phyloP scores from a whole-genome alignment of 176 grass and related monocot species.

The Avena eriantha region DNA sequence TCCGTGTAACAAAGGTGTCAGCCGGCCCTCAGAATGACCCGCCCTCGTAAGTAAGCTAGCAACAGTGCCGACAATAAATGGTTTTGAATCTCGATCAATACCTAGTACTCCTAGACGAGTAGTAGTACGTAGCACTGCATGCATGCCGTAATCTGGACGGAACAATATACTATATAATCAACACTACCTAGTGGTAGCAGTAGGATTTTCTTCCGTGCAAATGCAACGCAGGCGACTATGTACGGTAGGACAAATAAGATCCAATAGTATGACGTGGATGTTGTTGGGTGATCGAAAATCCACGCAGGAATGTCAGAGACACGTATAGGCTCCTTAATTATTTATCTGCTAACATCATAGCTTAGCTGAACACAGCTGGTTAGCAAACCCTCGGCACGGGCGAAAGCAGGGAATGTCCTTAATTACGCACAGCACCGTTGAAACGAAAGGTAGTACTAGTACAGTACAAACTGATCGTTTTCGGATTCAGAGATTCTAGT shows the following conservation, averaged over 20 bases:
- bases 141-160: too few species aligned
- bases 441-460: background rate
- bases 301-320: background rate
- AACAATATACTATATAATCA: too few species aligned
- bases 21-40: too few species aligned
- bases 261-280: background rate
- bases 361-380: background rate
- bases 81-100: background rate
- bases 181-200: too few species aligned
- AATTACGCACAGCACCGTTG: background rate
- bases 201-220: too few species aligned
- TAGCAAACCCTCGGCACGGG: background rate
- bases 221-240: too few species aligned
- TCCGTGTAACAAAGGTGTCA: background rate
- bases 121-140: too few species aligned
- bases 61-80: background rate
- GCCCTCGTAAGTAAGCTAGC: background rate
- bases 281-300: too few species aligned
- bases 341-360: background rate
- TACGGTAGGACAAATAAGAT: background rate
- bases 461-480: background rate
- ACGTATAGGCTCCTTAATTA: too few species aligned
- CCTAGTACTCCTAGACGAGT: too few species aligned
- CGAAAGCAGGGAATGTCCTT: background rate
- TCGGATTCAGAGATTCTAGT: background rate